phyloP scores from a whole-genome alignment of 441 rosid species.

The Biscutella laevigata region DNA sequence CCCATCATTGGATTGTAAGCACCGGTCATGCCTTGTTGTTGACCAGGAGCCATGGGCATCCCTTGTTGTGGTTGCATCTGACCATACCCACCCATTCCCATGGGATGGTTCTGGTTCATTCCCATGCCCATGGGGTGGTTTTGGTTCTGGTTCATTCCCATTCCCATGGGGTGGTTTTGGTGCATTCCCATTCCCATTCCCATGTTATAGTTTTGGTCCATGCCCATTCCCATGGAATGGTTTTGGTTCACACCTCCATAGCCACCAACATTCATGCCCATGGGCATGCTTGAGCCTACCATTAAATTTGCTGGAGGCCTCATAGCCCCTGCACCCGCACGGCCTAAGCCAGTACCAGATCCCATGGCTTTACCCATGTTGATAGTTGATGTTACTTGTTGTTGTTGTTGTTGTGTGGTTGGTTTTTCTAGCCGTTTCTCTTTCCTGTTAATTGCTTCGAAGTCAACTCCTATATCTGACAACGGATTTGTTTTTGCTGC shows the following conservation, averaged over 20 bases:
- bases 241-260: conserved; percentile 33
- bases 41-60: conserved; percentile 42
- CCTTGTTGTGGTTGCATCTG: conserved; percentile 52
- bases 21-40: conserved; percentile 34
- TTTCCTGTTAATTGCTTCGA: conserved; percentile 77
- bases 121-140: conserved; percentile 6
- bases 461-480: conserved; percentile 85
- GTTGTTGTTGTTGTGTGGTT: conserved; percentile 32
- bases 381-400: conserved; percentile 58
- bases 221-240: conserved; percentile 25
- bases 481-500: conserved; percentile 91
- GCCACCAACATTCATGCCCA: conserved; percentile 30
- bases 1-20: conserved; percentile 72
- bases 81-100: conserved; percentile 27
- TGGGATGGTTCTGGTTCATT: conserved; percentile 12
- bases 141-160: too few relatives aligned
- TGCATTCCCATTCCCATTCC: conserved; percentile 21
- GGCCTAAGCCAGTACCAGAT: conserved; percentile 87
- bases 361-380: conserved; percentile 99
- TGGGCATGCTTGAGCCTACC: conserved; percentile 40
- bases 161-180: conserved; percentile 41
- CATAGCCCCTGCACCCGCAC: conserved; percentile 50
- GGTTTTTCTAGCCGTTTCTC: conserved; percentile 88
- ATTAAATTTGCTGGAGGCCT: conserved; percentile 39
- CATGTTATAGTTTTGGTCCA: conserved; percentile 28